A percentile compares a stretch with the other conserved stretches of the same genome.
Conservation (phyloP, 1,284 basidiomycete species). For the Laetiporus sulphureus region DNA sequence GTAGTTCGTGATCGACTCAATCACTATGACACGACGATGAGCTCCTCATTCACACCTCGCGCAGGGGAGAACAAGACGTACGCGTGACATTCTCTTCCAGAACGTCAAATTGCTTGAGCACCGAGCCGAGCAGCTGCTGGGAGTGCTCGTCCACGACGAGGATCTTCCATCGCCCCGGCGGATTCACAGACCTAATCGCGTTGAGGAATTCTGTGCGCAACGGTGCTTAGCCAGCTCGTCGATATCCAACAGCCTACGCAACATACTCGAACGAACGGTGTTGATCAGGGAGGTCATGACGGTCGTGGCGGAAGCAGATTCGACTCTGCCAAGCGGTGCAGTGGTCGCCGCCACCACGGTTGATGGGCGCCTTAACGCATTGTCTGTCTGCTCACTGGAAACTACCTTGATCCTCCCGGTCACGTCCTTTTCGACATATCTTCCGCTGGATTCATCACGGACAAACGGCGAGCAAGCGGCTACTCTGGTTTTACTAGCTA, state of each 20-base stretch:
- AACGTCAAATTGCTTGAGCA: slow-evolving; percentile 91
- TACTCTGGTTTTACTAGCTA: no score
- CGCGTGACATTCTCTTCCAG: slow-evolving; percentile 91
- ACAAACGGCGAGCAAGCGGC: no score
- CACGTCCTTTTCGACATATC: no score
- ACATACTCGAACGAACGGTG: slow-evolving; percentile 47
- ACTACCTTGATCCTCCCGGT: no score
- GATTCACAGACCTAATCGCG: slow-evolving; percentile 75
- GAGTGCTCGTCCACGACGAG: slow-evolving; percentile 93
- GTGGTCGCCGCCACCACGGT: no score
- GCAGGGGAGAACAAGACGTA: slow-evolving; percentile 35
- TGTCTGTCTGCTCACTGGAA: no score
- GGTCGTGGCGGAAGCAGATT: slow-evolving; percentile 1
- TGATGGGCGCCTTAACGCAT: no score
- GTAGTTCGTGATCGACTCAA: slow-evolving; percentile 68
- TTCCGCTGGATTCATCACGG: no score
- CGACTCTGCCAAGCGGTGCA: no score
- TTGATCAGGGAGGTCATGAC: slow-evolving; percentile 51
- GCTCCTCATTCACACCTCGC: background rate
- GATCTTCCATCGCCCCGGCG: slow-evolving; percentile 89
- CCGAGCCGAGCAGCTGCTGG: slow-evolving; percentile 77
- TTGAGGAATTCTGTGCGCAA: slow-evolving; percentile 62
- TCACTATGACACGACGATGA: slow-evolving; percentile 40
- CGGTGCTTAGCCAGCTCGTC: background rate
- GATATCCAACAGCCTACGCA: background rate